phyloP scores from a whole-genome alignment of 495 filamentous ascomycete genomes.

The Aspergillus conjunctus region DNA sequence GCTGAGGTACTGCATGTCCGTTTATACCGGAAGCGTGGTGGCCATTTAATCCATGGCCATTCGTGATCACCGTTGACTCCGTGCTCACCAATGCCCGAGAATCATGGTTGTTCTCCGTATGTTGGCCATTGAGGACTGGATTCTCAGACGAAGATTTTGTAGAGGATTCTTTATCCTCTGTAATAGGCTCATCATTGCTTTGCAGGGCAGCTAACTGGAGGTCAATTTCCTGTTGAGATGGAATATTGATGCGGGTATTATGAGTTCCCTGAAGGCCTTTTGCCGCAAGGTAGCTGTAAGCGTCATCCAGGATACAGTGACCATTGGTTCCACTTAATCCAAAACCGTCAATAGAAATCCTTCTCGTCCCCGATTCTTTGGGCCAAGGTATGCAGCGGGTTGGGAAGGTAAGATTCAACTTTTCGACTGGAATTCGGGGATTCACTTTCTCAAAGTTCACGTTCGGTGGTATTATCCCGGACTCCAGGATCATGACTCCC shows the following conservation, averaged over 20 bases:
- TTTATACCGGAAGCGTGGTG: no score
- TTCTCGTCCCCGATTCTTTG: slow-evolving; percentile 1
- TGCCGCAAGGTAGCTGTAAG: background rate
- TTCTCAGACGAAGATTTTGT: no score
- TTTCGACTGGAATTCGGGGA: slow-evolving; percentile 24
- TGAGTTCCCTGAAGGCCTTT: background rate
- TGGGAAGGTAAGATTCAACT: slow-evolving; percentile 8
- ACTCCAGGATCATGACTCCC: slow-evolving; percentile 20
- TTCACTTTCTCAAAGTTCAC: slow-evolving; percentile 24
- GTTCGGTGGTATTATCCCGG: slow-evolving; percentile 27
- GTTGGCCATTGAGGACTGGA: no score
- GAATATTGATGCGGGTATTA: background rate
- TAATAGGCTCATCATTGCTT: no score
- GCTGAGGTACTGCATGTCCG: background rate
- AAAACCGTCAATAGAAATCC: slow-evolving; percentile 23
- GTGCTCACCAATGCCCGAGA: background rate
- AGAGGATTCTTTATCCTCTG: no score
- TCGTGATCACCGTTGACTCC: background rate
- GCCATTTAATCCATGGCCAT: no score
- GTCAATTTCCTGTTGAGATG: background rate
- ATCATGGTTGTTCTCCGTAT: background rate
- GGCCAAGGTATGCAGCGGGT: slow-evolving; percentile 19
- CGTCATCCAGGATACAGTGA: slow-evolving; percentile 21
- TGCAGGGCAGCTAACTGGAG: background rate
- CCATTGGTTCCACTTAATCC: slow-evolving; percentile 28